Percentiles rank a stretch among this genome's conserved stretches.
Conservation (phyloP, 176 grass and related monocot genomes). For the Oryza officinalis region DNA sequence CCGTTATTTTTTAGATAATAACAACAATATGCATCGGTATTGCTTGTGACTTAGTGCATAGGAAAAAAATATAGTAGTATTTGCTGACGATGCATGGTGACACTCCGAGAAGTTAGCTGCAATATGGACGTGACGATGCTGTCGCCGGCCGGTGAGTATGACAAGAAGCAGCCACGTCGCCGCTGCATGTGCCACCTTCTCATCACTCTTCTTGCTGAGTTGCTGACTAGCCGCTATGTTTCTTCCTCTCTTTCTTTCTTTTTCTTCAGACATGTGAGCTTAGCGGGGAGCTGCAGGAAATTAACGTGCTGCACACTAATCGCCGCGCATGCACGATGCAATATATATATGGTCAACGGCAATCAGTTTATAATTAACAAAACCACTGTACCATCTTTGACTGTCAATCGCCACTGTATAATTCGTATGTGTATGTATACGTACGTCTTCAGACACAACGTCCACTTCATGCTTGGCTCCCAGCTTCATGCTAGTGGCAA, state of each 20-base stretch:
- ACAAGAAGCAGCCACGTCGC: background rate
- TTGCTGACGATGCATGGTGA: background rate
- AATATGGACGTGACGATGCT: background rate
- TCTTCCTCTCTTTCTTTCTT: background rate
- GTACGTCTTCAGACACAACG: background rate
- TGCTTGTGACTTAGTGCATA: too few species aligned
- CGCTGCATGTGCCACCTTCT: background rate
- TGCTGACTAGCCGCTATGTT: background rate
- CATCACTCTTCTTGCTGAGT: background rate
- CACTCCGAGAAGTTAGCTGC: background rate
- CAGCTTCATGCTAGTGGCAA: background rate
- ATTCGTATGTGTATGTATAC: too few species aligned
- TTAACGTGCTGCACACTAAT: slow-evolving; percentile 7
- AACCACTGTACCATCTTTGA: background rate
- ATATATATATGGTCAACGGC: background rate
- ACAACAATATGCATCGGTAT: too few species aligned
- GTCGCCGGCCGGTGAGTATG: background rate
- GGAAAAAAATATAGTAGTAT: too few species aligned
- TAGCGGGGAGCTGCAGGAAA: background rate
- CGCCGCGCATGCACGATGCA: background rate
- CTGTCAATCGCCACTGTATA: background rate
- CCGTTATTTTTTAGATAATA: too few species aligned
- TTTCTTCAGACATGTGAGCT: background rate
- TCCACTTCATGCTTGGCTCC: background rate
- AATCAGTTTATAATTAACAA: background rate